A percentile compares a stretch with the other conserved stretches of the same genome.
Conservation (phyloP, 2,329 filamentous ascomycete species). For the Colletotrichum sp. region DNA sequence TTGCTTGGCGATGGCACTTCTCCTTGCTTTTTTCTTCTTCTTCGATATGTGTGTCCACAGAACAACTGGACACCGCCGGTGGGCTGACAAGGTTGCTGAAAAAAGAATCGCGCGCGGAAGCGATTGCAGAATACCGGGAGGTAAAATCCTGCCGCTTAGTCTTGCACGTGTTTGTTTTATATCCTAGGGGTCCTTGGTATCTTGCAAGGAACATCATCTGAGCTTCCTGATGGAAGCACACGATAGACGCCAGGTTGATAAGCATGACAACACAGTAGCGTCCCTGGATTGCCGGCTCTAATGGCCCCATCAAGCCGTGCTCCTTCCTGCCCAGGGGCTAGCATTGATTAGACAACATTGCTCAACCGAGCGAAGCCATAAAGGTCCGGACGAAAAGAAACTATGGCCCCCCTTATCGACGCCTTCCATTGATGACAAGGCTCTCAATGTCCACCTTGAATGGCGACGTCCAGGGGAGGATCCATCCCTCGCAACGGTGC, state of each 20-base stretch:
- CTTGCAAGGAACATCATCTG: background rate
- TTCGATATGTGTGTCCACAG: background rate
- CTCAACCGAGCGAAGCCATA: background rate
- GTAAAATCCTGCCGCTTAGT: background rate
- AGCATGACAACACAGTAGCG: background rate
- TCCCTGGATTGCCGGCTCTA: background rate
- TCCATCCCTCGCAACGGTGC: background rate
- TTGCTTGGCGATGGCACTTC: background rate
- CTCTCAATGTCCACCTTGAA: background rate
- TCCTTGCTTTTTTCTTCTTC: background rate
- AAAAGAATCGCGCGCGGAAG: background rate
- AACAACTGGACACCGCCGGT: background rate
- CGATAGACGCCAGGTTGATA: background rate
- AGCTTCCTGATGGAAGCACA: background rate
- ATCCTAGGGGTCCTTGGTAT: background rate
- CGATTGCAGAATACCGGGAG: background rate
- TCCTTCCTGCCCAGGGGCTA: background rate
- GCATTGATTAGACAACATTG: background rate
- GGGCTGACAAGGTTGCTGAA: background rate
- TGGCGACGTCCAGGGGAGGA: background rate
- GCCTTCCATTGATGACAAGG: background rate
- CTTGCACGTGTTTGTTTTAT: background rate
- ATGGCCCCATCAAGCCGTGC: background rate
- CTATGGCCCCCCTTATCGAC: background rate
- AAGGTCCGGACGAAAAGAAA: background rate